phyloP scores from a whole-genome alignment of 768 basidiomycete species.

The Astraeus odoratus region DNA sequence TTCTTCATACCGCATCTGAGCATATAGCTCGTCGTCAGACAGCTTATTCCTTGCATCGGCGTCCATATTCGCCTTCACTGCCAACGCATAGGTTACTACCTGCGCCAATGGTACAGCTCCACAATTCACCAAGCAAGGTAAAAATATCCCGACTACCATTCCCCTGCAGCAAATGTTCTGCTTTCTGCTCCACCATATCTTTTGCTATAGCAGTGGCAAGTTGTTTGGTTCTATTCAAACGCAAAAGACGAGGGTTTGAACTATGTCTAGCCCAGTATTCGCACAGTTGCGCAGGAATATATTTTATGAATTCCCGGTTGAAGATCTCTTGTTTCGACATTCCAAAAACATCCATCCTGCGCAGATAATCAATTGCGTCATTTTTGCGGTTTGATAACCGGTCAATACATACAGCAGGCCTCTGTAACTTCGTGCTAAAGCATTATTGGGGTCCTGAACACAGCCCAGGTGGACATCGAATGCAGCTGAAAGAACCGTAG shows the following conservation, averaged over 20 bases:
- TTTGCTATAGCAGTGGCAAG: slow-evolving; percentile 1
- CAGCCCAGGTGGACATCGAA: slow-evolving; percentile 45
- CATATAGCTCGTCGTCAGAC: slow-evolving; percentile 9
- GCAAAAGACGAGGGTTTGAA: slow-evolving; percentile 11
- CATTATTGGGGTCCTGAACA: slow-evolving; percentile 18
- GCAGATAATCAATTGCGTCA: neutral
- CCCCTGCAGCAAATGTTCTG: slow-evolving; percentile 4
- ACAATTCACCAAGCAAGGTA: slow-evolving; percentile 33
- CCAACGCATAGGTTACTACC: no score
- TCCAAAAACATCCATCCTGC: slow-evolving; percentile 6
- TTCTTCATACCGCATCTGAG: neutral
- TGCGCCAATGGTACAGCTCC: neutral
- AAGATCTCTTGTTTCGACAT: slow-evolving; percentile 17
- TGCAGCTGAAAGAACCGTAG: slow-evolving; percentile 26
- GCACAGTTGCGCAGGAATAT: slow-evolving; percentile 26
- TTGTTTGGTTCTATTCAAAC: neutral
- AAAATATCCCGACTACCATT: slow-evolving; percentile 7
- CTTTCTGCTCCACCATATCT: slow-evolving; percentile 10
- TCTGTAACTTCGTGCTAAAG: slow-evolving; percentile 4
- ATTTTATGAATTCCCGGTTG: slow-evolving; percentile 23
- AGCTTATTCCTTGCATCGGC: slow-evolving; percentile 18
- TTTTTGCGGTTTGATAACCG: neutral
- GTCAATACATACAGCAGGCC: slow-evolving; percentile 2
- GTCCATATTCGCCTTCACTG: slow-evolving; percentile 26
- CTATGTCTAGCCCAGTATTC: slow-evolving; percentile 28